Evolutionary conservation across 2,329 filamentous ascomycete genomes (phyloP), one percentile per base, ranked within the genome.

Genomic region (Colletotrichum plurivorum): DNA sequence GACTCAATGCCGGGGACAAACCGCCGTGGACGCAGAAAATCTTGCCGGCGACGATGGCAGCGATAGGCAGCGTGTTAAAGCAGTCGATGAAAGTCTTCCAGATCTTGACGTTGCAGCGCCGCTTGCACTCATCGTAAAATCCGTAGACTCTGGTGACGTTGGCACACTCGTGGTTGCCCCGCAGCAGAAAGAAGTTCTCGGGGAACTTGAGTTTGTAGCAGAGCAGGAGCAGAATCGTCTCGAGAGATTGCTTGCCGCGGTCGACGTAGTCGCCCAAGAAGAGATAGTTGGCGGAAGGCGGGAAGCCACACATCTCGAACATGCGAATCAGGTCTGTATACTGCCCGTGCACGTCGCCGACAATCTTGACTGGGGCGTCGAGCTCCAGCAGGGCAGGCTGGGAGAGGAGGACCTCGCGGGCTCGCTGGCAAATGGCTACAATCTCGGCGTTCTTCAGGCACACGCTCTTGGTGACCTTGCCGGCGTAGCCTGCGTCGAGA

Each of bases 261-360:
- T 98, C 95, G 76, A 98, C 95, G 78, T 98, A 98, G 80, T 98
- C 95, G 59, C 95, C 95, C 4, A 98, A 85, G 82, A 98, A 98
- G 58, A 98, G 87, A 78, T 94, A 98, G 83, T 98, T 98, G 46
- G 94, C 90, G 71, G 89, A 92, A 2, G 95, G 95, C 8, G 95
- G 95, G 77, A 98, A 98, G 5, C 95, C 95, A 78, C 95, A 98
- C 95, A 98, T 98, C 80, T 98, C 95, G 77, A 98, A 98, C 88
- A 98, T 94, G 72, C 95, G 91, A 76, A 98, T 97, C 59, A 98
- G 84, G 80, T 98, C 95, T 12, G 94, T 97, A 80, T 97, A 98
- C 81, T 98, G 95, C 58, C 95, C 95, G 78, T 98, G 95, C 15
- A 98, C 94, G 78, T 98, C 95, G 58, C 95, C 95, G 31, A 98